Conservation (phyloP, 306 rosid genomes). For the Quillaja saponaria region DNA sequence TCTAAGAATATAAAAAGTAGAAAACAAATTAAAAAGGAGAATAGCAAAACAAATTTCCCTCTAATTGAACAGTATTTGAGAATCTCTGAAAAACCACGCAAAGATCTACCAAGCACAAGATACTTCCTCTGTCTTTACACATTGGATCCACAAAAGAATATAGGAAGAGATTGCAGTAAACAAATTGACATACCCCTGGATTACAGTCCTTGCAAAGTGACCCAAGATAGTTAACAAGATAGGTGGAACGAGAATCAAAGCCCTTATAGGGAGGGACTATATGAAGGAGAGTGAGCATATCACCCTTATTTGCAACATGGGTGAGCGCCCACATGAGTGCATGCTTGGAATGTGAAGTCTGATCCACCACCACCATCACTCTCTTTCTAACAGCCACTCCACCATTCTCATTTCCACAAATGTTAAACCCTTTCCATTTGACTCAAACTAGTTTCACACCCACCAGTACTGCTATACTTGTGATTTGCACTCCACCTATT, state of each 20-base stretch:
- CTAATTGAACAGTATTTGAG: slow-evolving; percentile 14
- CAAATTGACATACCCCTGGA: slow-evolving; percentile 63
- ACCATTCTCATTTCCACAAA: slow-evolving; percentile 48
- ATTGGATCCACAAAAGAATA: background rate
- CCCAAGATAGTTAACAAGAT: slow-evolving; percentile 70
- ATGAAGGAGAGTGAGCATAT: slow-evolving; percentile 81
- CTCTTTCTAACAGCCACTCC: slow-evolving; percentile 64
- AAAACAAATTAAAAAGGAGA: background rate
- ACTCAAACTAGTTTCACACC: slow-evolving; percentile 42
- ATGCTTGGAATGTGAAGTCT: slow-evolving; percentile 68
- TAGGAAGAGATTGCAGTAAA: background rate
- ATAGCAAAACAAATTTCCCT: background rate
- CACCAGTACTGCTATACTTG: slow-evolving; percentile 31
- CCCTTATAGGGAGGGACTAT: slow-evolving; percentile 46
- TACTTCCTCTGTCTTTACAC: background rate
- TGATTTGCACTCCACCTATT: slow-evolving; percentile 57
- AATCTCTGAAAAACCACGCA: slow-evolving; percentile 17
- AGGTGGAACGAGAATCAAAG: slow-evolving; percentile 46
- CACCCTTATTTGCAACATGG: slow-evolving; percentile 75
- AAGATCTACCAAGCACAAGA: slow-evolving; percentile 40
- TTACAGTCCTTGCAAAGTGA: slow-evolving; percentile 85
- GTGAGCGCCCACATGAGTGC: slow-evolving; percentile 97
- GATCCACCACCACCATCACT: slow-evolving; percentile 91
- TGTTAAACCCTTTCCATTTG: slow-evolving; percentile 61
- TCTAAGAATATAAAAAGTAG: slow-evolving; percentile 34